A percentile compares a stretch with the other conserved stretches of the same genome.
phyloP scores from a whole-genome alignment of 176 grass and related monocot genomes.

The Musa beccarii region DNA sequence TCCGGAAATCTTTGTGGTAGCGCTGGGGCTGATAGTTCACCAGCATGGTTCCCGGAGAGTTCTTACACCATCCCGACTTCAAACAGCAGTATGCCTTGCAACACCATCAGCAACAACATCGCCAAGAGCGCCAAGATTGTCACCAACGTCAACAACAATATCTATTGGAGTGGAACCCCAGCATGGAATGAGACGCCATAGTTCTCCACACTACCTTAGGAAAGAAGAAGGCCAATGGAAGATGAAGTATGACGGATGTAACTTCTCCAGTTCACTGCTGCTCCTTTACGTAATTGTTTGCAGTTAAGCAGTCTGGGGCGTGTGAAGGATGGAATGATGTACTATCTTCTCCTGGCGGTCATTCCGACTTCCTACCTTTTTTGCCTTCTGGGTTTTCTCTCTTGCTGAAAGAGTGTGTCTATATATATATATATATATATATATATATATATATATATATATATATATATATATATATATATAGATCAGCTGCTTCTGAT shows the following conservation, averaged over 20 bases:
- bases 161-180: slow-evolving; percentile 24
- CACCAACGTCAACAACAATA: slow-evolving; percentile 7
- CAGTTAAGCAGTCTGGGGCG: too few species aligned
- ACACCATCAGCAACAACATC: not conserved
- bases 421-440: too few species aligned
- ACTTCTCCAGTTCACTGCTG: not conserved
- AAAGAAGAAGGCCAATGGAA: not conserved
- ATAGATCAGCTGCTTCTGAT: too few species aligned
- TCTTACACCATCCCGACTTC: slow-evolving; percentile 13
- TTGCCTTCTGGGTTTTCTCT: too few species aligned
- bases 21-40: not conserved
- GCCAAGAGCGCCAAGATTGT: slow-evolving; percentile 9
- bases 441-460: too few species aligned
- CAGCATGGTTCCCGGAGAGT: slow-evolving; percentile 15
- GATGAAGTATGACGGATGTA: not conserved
- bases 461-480: too few species aligned
- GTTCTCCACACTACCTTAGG: slow-evolving; percentile 17
- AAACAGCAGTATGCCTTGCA: not conserved
- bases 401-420: too few species aligned
- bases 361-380: too few species aligned
- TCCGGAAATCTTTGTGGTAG: not conserved
- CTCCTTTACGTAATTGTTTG: too few species aligned
- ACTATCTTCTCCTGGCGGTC: too few species aligned
- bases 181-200: slow-evolving; percentile 30
- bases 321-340: too few species aligned